These are phyloP conservation scores for Backusella circina DNA, from an alignment of 192 early-diverging fungal species.

Conservation along the genomic window DNA sequence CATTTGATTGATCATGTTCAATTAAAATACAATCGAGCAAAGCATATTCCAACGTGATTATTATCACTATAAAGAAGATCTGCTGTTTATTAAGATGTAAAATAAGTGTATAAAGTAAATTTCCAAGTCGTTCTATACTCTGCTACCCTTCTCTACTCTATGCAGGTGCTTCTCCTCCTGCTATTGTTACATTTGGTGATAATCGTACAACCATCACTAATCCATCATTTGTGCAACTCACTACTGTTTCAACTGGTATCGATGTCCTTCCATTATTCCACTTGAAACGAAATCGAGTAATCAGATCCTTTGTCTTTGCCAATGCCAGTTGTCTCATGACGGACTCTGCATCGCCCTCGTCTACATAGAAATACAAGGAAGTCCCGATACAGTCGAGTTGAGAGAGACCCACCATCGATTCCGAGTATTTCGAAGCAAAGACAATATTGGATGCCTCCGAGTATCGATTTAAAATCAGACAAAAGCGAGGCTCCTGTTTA, in stretches of 20 bases:
- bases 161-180: neutral
- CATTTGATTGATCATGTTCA: too few relatives aligned
- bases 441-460: neutral
- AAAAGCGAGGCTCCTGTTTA: constrained; percentile 22
- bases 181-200: constrained; percentile 5
- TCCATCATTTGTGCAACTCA: constrained; percentile 12
- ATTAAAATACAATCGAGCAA: too few relatives aligned
- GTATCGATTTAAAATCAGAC: constrained; percentile 15
- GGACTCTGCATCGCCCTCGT: neutral
- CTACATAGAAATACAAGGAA: constrained; percentile 10
- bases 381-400: neutral
- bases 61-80: too few relatives aligned
- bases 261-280: constrained; percentile 1
- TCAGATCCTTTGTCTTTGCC: neutral
- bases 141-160: too few relatives aligned
- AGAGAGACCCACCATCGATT: neutral
- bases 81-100: too few relatives aligned
- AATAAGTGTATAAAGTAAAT: too few relatives aligned
- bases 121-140: too few relatives aligned
- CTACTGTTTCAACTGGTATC: constrained; percentile 18
- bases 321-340: constrained; percentile 4
- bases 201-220: constrained; percentile 23
- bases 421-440: neutral
- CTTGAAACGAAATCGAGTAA: constrained; percentile 9
- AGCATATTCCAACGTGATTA: too few relatives aligned